Conservation (phyloP, 345 rosid species). For the Hypericum androsaemum region DNA sequence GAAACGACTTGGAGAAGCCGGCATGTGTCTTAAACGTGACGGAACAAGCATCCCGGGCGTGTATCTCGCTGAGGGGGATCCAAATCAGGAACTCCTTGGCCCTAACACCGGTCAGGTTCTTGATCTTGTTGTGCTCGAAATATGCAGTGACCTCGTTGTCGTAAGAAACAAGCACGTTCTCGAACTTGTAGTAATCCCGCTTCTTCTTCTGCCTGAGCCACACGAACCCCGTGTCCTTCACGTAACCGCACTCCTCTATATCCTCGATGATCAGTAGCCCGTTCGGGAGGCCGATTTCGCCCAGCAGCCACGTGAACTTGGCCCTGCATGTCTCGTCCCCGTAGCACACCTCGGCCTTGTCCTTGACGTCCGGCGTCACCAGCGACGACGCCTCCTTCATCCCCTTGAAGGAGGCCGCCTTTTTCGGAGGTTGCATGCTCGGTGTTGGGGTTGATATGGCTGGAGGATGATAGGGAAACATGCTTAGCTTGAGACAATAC, state of each 20-base stretch:
- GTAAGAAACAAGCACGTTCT: conserved; percentile 8
- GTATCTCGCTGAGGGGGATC: conserved; percentile 18
- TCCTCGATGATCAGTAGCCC: conserved; percentile 13
- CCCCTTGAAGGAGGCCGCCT: not conserved
- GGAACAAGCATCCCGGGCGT: not conserved
- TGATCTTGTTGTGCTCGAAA: conserved; percentile 19
- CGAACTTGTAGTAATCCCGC: conserved; percentile 12
- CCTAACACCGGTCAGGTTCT: conserved; percentile 26
- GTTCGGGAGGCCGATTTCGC: conserved; percentile 13
- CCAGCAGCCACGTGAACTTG: conserved; percentile 12
- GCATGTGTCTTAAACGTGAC: too few species aligned
- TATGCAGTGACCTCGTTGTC: conserved; percentile 16
- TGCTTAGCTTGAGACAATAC: too few species aligned
- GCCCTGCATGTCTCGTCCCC: conserved; percentile 18
- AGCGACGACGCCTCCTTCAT: not conserved
- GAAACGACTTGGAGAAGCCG: too few species aligned
- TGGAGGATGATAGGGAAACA: not conserved
- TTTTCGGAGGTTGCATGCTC: not conserved
- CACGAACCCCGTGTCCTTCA: conserved; percentile 18
- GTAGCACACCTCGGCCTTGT: conserved; percentile 17
- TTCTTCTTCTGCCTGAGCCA: conserved; percentile 21
- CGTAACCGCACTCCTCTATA: conserved; percentile 20
- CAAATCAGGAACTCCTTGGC: conserved; percentile 23
- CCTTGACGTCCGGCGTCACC: conserved; percentile 9
- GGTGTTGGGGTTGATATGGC: conserved; percentile 4